Conservation (phyloP, 2,329 filamentous ascomycete species). For the Alternaria dauci region DNA sequence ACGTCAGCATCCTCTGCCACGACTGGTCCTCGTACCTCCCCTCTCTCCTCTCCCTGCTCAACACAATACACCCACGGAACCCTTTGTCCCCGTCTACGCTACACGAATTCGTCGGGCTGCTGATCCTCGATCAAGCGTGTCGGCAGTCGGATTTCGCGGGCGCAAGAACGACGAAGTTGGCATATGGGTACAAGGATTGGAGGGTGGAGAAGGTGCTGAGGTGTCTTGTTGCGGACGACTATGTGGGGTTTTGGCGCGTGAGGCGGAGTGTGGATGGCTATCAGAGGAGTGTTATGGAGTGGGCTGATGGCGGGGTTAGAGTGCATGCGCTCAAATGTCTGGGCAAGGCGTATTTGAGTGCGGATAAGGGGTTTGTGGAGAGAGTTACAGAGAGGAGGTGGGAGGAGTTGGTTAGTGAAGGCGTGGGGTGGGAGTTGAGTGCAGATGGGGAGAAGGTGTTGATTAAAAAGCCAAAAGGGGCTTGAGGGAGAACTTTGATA, state of each 20-base stretch:
- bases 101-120: constrained; percentile 80
- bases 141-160: constrained; percentile 77
- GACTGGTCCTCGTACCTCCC: constrained; percentile 91
- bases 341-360: constrained; percentile 79
- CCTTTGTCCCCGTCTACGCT: constrained; percentile 76
- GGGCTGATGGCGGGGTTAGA: constrained; percentile 77
- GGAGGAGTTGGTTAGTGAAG: constrained; percentile 73
- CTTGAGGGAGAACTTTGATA: constrained; percentile 32
- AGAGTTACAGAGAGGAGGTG: constrained; percentile 73
- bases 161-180: constrained; percentile 72
- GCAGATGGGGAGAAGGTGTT: constrained; percentile 73
- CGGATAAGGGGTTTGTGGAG: constrained; percentile 75
- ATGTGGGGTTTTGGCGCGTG: constrained; percentile 77
- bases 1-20: constrained; percentile 79
- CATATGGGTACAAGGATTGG: constrained; percentile 70
- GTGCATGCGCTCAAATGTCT: constrained; percentile 85
- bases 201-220: constrained; percentile 73
- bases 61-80: constrained; percentile 71
- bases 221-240: constrained; percentile 82
- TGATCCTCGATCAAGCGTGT: constrained; percentile 88
- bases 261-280: constrained; percentile 80
- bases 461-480: constrained; percentile 70
- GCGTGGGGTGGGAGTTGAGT: constrained; percentile 81
- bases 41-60: constrained; percentile 80
- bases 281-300: constrained; percentile 80